These are phyloP conservation scores for Endothia cerciana DNA, from an alignment of 2,329 filamentous ascomycete genomes.

Conservation along the genomic window DNA sequence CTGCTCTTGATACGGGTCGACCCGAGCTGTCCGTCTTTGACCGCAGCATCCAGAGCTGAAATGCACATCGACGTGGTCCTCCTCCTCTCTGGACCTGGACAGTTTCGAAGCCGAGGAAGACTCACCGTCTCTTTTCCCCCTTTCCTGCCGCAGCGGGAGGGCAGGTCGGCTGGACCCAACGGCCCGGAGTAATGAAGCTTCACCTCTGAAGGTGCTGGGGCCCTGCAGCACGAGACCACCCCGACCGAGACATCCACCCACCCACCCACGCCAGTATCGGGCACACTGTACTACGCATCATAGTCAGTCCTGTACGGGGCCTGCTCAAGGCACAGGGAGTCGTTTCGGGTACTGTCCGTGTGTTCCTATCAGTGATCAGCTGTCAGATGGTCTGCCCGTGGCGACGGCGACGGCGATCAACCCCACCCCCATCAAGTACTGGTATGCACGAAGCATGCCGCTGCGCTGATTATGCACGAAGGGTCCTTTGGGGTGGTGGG, in stretches of 20 bases:
- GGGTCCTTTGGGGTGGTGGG: slow-evolving; percentile 11
- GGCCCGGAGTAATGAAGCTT: too few species aligned
- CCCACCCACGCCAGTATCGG: not conserved
- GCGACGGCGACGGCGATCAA: slow-evolving; percentile 6
- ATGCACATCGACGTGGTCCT: slow-evolving; percentile 14
- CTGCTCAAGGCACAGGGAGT: not conserved
- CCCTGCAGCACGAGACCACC: not conserved
- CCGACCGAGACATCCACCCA: not conserved
- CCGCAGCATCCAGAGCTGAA: not conserved
- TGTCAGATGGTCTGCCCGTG: slow-evolving; percentile 15
- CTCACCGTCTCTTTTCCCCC: slow-evolving; percentile 11
- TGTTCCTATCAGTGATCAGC: slow-evolving; percentile 11
- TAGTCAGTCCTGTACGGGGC: too few species aligned
- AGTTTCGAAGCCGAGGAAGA: not conserved
- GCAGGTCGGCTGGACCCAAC: not conserved
- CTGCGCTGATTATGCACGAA: slow-evolving; percentile 19
- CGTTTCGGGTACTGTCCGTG: too few species aligned
- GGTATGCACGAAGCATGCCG: not conserved
- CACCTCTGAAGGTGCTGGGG: too few species aligned
- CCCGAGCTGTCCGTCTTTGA: not conserved
- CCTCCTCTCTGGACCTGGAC: not conserved
- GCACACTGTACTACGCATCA: too few species aligned
- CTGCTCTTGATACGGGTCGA: not conserved
- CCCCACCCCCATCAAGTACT: slow-evolving; percentile 4
- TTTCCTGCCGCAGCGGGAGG: slow-evolving; percentile 1